Evolutionary conservation across 78 protist species (phyloP).

Genomic region (Bodo saltans): DNA sequence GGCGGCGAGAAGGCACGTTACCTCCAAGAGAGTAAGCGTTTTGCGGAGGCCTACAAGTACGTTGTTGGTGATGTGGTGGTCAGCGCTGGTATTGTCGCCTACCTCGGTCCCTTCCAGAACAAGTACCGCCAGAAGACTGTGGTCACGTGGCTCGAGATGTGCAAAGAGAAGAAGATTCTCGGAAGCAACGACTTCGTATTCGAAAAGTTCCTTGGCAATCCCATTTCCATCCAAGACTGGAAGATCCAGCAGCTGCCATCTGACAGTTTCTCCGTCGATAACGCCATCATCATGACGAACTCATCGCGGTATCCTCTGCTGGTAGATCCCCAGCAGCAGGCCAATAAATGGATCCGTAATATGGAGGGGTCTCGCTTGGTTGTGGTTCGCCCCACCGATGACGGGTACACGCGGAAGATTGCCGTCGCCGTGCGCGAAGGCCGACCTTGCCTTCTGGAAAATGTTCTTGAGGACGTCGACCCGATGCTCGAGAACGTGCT

Average conservation of each 20-base stretch:
- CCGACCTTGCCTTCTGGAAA: slow-evolving; percentile 61
- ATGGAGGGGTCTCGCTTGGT: slow-evolving; percentile 47
- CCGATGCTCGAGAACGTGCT: slow-evolving; percentile 70
- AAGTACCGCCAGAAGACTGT: slow-evolving; percentile 49
- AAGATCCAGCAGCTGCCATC: slow-evolving; percentile 63
- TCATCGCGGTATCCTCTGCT: slow-evolving; percentile 76
- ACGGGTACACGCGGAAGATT: slow-evolving; percentile 48
- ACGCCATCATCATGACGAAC: slow-evolving; percentile 59
- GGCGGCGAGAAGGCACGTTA: slow-evolving; percentile 55
- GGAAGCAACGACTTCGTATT: slow-evolving; percentile 26
- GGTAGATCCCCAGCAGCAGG: slow-evolving; percentile 94
- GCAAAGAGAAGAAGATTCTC: slow-evolving; percentile 21
- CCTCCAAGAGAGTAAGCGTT: slow-evolving; percentile 23
- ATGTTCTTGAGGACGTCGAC: slow-evolving; percentile 67
- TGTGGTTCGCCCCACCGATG: slow-evolving; percentile 55
- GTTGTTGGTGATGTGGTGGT: slow-evolving; percentile 69
- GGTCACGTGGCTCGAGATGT: slow-evolving; percentile 26
- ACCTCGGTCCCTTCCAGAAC: slow-evolving; percentile 80
- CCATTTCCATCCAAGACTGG: slow-evolving; percentile 63
- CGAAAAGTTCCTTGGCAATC: slow-evolving; percentile 39
- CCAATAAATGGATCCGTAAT: slow-evolving; percentile 75
- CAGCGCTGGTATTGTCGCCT: slow-evolving; percentile 63
- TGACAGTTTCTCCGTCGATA: slow-evolving; percentile 74
- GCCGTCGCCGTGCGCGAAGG: slow-evolving; percentile 70
- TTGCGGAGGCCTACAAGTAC: not conserved